Evolutionary conservation across 176 grass and related monocot species (phyloP).

Genomic region (Musa troglodytarum): DNA sequence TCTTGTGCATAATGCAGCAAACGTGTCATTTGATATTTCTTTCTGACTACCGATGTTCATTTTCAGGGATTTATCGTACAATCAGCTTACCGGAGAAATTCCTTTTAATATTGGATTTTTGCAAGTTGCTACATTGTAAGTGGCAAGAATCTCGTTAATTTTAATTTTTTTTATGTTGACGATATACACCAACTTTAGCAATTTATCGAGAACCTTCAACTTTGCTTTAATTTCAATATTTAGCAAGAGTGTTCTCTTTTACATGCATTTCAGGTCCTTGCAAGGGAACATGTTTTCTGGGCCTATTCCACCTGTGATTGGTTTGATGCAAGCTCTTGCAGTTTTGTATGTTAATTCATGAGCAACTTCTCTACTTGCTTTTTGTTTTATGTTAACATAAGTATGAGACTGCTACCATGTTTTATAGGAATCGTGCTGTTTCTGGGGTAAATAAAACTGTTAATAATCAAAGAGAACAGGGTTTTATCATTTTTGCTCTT

Average conservation of each 20-base stretch:
- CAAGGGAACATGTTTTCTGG: conserved; percentile 88
- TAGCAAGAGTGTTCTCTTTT: neutral
- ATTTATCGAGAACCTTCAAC: neutral
- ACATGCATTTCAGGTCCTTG: conserved; percentile 46
- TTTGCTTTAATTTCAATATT: neutral
- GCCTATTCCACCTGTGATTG: conserved; percentile 86
- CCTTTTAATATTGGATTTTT: conserved; percentile 98
- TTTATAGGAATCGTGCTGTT: no score
- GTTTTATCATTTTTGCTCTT: neutral
- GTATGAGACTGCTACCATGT: no score
- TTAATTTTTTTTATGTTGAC: neutral
- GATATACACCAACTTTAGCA: neutral
- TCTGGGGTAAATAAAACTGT: no score
- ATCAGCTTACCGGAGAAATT: conserved; percentile 67
- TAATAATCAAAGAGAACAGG: neutral
- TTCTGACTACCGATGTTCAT: neutral
- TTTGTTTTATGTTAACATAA: no score
- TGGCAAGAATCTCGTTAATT: neutral
- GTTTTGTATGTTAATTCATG: conserved; percentile 55
- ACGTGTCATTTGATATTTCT: no score
- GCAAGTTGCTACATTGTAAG: conserved; percentile 97
- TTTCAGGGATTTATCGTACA: conserved; percentile 93
- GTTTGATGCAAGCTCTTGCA: conserved; percentile 94
- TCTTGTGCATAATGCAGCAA: neutral
- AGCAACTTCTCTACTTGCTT: neutral